Evolutionary conservation across 192 early-diverging fungal genomes (phyloP).

Genomic region (Podila horticola): DNA sequence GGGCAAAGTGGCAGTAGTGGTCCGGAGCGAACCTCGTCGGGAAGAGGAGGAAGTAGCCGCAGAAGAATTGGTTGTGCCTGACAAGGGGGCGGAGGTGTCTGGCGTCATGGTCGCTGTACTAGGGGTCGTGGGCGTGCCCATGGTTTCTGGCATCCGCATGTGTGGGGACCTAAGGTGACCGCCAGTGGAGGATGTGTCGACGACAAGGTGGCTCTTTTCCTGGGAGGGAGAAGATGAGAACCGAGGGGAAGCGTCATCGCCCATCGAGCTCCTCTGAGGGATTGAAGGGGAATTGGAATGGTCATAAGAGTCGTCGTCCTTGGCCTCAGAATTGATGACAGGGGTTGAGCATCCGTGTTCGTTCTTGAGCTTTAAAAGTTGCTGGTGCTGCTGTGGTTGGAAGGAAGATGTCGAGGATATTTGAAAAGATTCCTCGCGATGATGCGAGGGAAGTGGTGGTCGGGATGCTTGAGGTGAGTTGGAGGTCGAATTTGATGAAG

Average conservation of each 20-base stretch:
- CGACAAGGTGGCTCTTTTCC: conserved; percentile 16
- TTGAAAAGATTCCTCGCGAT: conserved; percentile 11
- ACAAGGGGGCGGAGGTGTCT: conserved; percentile 6
- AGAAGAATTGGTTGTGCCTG: conserved; percentile 1
- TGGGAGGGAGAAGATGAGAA: not conserved
- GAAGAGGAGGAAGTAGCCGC: conserved; percentile 23
- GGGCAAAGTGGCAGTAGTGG: conserved; percentile 35
- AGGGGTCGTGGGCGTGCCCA: conserved; percentile 12
- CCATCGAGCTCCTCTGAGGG: conserved; percentile 3
- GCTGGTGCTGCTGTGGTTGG: conserved; percentile 38
- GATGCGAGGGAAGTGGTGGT: conserved; percentile 9
- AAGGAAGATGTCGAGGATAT: conserved; percentile 15
- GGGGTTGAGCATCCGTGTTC: conserved; percentile 12
- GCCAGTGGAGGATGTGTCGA: conserved; percentile 26
- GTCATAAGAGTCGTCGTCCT: conserved; percentile 5
- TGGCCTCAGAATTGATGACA: not conserved
- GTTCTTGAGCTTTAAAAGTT: conserved; percentile 30
- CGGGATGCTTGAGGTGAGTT: conserved; percentile 22
- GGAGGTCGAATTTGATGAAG: conserved; percentile 4
- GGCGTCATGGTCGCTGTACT: conserved; percentile 18
- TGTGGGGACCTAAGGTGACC: not conserved
- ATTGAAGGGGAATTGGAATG: not conserved
- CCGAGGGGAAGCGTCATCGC: conserved; percentile 3
- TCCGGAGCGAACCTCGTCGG: conserved; percentile 27
- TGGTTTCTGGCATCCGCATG: not conserved